These are phyloP conservation scores for Maudiozyma barnettii DNA, from an alignment of 805 yeast species.

Conservation along the genomic window DNA sequence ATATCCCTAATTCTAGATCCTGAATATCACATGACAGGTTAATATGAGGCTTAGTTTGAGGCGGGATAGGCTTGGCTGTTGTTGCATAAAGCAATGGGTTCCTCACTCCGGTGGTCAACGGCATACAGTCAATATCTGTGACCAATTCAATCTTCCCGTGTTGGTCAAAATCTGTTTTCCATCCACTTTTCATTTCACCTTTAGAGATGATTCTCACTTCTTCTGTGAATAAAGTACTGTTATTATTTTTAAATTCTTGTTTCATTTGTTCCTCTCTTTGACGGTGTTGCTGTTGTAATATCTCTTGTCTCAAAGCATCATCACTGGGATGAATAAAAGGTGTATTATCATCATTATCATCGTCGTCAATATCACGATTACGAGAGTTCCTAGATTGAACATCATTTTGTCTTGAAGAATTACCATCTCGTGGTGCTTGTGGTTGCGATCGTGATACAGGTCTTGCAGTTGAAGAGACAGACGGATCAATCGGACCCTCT, in stretches of 20 bases:
- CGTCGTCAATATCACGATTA: conserved; percentile 28
- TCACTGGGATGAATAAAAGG: conserved; percentile 30
- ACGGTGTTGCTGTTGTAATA: conserved; percentile 25
- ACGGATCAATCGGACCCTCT: conserved; percentile 3
- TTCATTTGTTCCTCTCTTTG: conserved; percentile 25
- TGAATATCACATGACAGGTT: conserved; percentile 71
- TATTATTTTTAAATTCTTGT: conserved; percentile 28
- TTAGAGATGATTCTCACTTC: conserved; percentile 64
- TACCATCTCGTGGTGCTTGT: background rate
- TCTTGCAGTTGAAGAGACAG: conserved; percentile 2
- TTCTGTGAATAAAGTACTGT: conserved; percentile 49
- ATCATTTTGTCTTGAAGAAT: no score
- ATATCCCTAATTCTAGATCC: conserved; percentile 72
- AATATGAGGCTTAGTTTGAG: conserved; percentile 24
- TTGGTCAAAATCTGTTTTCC: conserved; percentile 86
- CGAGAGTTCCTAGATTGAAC: background rate
- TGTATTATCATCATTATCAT: conserved; percentile 18
- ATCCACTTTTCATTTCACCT: conserved; percentile 82
- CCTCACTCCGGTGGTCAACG: conserved; percentile 44
- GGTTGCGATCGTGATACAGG: background rate
- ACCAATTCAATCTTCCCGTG: conserved; percentile 73
- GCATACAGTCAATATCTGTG: conserved; percentile 56
- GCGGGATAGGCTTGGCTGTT: conserved; percentile 27
- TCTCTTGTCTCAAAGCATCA: conserved; percentile 29
- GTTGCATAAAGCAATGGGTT: conserved; percentile 38